Conservation (phyloP, 2,329 filamentous ascomycete species). For the Microdochium bolleyi region DNA sequence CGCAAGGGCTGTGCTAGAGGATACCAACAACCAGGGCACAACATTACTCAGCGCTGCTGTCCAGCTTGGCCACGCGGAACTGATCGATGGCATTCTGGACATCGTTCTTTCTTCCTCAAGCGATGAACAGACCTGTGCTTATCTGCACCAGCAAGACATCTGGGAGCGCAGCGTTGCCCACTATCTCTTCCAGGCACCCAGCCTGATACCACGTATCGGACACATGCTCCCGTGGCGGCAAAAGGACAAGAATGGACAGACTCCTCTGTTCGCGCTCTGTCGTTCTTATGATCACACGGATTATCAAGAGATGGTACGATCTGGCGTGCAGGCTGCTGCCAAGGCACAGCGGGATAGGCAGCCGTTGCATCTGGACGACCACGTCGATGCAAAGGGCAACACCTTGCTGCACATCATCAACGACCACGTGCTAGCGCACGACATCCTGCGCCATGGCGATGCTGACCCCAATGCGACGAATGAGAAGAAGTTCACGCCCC, state of each 20-base stretch:
- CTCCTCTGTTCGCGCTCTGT: slow-evolving; percentile 91
- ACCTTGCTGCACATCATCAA: slow-evolving; percentile 94
- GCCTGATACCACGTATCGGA: slow-evolving; percentile 70
- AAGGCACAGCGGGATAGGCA: slow-evolving; percentile 67
- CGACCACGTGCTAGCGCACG: slow-evolving; percentile 66
- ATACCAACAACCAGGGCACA: slow-evolving; percentile 83
- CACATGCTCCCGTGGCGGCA: slow-evolving; percentile 78
- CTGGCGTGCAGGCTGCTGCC: slow-evolving; percentile 68
- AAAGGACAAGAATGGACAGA: slow-evolving; percentile 93
- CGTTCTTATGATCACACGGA: slow-evolving; percentile 89
- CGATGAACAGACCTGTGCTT: slow-evolving; percentile 50
- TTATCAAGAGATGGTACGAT: slow-evolving; percentile 81
- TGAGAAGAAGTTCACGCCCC: slow-evolving; percentile 85
- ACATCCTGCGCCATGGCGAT: slow-evolving; percentile 76
- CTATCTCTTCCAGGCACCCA: slow-evolving; percentile 88
- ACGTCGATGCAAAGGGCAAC: slow-evolving; percentile 88
- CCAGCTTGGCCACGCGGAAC: slow-evolving; percentile 67
- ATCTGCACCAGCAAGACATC: slow-evolving; percentile 69
- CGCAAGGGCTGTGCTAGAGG: slow-evolving; percentile 62
- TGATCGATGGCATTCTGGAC: slow-evolving; percentile 69
- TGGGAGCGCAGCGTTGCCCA: slow-evolving; percentile 89
- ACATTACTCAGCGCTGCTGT: slow-evolving; percentile 86
- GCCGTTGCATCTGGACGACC: slow-evolving; percentile 84
- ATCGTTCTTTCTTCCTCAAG: slow-evolving; percentile 55
- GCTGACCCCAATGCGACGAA: slow-evolving; percentile 95